Base-by-base conservation (phyloP, 2,329 filamentous ascomycete genomes). In the Nothomitra cinnamomea region DNA sequence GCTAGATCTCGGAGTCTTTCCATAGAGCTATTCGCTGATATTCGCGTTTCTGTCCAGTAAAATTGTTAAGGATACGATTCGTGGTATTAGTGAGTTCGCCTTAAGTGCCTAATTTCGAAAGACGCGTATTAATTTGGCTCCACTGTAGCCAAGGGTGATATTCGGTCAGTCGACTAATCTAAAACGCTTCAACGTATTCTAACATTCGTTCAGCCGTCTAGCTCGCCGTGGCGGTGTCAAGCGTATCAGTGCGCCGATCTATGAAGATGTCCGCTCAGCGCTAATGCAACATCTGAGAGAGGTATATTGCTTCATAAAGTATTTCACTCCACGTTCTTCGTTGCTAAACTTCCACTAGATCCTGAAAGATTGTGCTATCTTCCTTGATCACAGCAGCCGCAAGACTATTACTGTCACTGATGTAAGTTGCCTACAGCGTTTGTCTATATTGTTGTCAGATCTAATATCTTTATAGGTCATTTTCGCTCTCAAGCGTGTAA, bases 161-260 rank as follows among this genome's bases (percentile, higher is more conserved):
- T 79, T 51, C 66, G 75, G 76, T 78, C 66, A 48, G 65, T 60
- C 28, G 13, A 21, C 47, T 38, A 49, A 8, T 36, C 21, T 7
- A 15, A 4, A 24, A 50, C 10, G 52, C 7, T 50, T 19, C 1
- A 41, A n/a, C 3, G 42, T 4, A 40, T 6, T 35, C 54, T 57
- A 48, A 59, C 50, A 32, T 53, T 41, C 12, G 36, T 47, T 40
- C 41, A 81, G 83, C 58, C 80, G 85, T 41, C 67, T 90, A 0
- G 85, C 85, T 1, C 77, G 85, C 4, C 79, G 85, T 5, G 85
- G 85, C 1, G 85, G 85, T 0, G 81, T 90, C 0, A 88, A 88
- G 63, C 72, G 85, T 0, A 87, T 89, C 7, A 82, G 80, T 0
- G 74, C 63, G 0, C 58, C 47, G 0, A 81, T 88, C 2, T 89